Conservation (phyloP, 495 filamentous ascomycete genomes). For the Hypoxylon fuscum region DNA sequence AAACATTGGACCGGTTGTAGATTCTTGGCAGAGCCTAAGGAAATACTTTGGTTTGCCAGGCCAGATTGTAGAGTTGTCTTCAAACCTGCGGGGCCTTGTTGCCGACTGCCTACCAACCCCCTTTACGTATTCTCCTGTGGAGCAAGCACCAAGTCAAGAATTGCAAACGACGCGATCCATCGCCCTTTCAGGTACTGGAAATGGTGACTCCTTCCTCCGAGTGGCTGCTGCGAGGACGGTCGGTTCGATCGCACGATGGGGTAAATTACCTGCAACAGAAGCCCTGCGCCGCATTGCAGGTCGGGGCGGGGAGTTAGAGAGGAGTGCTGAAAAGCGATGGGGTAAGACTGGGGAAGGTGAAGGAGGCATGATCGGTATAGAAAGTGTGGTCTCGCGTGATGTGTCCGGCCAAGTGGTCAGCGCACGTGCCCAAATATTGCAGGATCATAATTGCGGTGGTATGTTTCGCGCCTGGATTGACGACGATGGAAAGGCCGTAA, state of each 20-base stretch:
- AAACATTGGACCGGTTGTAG: background rate
- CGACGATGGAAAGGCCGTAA: slow-evolving; percentile 65
- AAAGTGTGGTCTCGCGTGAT: slow-evolving; percentile 61
- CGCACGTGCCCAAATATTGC: slow-evolving; percentile 61
- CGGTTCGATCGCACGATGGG: slow-evolving; percentile 76
- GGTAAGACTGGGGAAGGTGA: slow-evolving; percentile 78
- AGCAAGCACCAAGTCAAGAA: background rate
- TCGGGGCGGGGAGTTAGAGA: slow-evolving; percentile 75
- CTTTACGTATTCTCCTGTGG: slow-evolving; percentile 46
- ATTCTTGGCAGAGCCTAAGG: slow-evolving; percentile 21
- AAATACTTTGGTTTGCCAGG: slow-evolving; percentile 33
- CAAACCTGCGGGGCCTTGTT: slow-evolving; percentile 50
- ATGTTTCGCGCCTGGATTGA: slow-evolving; percentile 89
- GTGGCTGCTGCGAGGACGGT: slow-evolving; percentile 75
- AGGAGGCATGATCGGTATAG: slow-evolving; percentile 89
- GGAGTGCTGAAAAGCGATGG: slow-evolving; percentile 81
- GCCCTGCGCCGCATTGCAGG: slow-evolving; percentile 74
- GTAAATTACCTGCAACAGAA: slow-evolving; percentile 46
- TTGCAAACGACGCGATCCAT: slow-evolving; percentile 62
- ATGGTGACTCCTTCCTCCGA: slow-evolving; percentile 89
- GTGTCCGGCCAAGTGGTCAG: slow-evolving; percentile 51
- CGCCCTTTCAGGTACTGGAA: slow-evolving; percentile 85
- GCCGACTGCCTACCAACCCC: slow-evolving; percentile 64
- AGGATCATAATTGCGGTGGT: slow-evolving; percentile 86
- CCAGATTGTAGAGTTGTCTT: slow-evolving; percentile 52